Evolutionary conservation across 2,329 filamentous ascomycete genomes (phyloP).

Genomic region (Geosmithia flava): DNA sequence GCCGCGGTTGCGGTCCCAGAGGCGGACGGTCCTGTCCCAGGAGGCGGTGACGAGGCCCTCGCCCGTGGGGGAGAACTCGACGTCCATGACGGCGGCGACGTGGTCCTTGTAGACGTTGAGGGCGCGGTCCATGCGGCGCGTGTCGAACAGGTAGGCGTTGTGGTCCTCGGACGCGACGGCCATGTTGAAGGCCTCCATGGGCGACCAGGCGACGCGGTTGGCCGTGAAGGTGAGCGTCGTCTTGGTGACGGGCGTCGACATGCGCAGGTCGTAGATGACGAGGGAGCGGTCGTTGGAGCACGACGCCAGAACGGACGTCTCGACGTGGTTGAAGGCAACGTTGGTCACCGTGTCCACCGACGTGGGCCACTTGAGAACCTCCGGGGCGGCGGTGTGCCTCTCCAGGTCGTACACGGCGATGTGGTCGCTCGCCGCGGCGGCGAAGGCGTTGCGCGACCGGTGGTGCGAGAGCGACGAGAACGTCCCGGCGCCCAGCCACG

Average conservation of each 20-base stretch:
- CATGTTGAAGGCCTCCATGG: conserved; percentile 94
- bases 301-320: conserved; percentile 82
- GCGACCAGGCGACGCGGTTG: conserved; percentile 85
- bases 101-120: conserved; percentile 86
- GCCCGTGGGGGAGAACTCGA: conserved; percentile 89
- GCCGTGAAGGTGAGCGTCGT: conserved; percentile 70
- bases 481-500: conserved; percentile 71
- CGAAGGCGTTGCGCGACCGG: conserved; percentile 65
- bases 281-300: conserved; percentile 76
- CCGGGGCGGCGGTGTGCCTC: conserved; percentile 65
- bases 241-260: conserved; percentile 70
- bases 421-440: conserved; percentile 54
- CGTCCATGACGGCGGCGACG: conserved; percentile 85
- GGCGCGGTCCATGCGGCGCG: conserved; percentile 77
- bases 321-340: conserved; percentile 83
- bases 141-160: conserved; percentile 81
- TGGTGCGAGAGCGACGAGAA: conserved; percentile 83
- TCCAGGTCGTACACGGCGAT: conserved; percentile 86
- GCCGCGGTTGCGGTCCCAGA: conserved; percentile 71
- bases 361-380: conserved; percentile 79
- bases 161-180: conserved; percentile 91
- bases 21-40: conserved; percentile 72
- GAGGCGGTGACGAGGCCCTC: conserved; percentile 86
- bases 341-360: conserved; percentile 81
- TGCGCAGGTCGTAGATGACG: conserved; percentile 85